phyloP scores from a whole-genome alignment of 176 grass and related monocot genomes.

The Oropetium thomaeum region DNA sequence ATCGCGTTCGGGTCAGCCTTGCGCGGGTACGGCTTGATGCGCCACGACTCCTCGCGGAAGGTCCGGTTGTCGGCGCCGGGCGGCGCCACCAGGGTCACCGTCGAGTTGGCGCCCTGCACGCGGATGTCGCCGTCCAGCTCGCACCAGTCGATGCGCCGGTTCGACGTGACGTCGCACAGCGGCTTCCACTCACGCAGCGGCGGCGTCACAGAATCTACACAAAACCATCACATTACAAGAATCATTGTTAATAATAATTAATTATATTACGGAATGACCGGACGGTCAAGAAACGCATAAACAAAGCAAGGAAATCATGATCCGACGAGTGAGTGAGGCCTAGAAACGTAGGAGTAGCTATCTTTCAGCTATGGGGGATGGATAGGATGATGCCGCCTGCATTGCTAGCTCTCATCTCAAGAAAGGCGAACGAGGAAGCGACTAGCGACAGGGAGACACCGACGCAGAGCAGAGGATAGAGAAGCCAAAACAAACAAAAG shows the following conservation, averaged over 20 bases:
- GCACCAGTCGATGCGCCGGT: slow-evolving; percentile 76
- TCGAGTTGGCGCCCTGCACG: slow-evolving; percentile 43
- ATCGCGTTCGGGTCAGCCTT: slow-evolving; percentile 63
- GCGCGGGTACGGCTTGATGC: slow-evolving; percentile 62
- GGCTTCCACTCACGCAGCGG: slow-evolving; percentile 49
- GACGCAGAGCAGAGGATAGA: neutral
- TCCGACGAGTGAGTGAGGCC: slow-evolving; percentile 2
- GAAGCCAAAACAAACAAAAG: slow-evolving; percentile 9
- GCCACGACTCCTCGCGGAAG: slow-evolving; percentile 59
- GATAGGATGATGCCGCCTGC: slow-evolving; percentile 19
- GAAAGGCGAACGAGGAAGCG: slow-evolving; percentile 22
- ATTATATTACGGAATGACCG: neutral
- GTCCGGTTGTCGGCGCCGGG: slow-evolving; percentile 22
- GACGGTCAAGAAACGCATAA: neutral
- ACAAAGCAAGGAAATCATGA: slow-evolving; percentile 20
- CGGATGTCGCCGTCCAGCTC: slow-evolving; percentile 75
- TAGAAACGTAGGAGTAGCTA: slow-evolving; percentile 13
- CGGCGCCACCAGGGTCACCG: slow-evolving; percentile 43
- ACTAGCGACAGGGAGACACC: neutral
- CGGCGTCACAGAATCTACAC: slow-evolving; percentile 7
- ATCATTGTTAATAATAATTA: neutral
- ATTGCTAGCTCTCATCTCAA: slow-evolving; percentile 28
- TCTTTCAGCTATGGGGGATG: slow-evolving; percentile 10
- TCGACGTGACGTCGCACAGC: slow-evolving; percentile 62
- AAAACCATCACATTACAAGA: slow-evolving; percentile 14